Evolutionary conservation across 2,329 filamentous ascomycete genomes (phyloP).

Genomic region (Paecilomyces niveus): DNA sequence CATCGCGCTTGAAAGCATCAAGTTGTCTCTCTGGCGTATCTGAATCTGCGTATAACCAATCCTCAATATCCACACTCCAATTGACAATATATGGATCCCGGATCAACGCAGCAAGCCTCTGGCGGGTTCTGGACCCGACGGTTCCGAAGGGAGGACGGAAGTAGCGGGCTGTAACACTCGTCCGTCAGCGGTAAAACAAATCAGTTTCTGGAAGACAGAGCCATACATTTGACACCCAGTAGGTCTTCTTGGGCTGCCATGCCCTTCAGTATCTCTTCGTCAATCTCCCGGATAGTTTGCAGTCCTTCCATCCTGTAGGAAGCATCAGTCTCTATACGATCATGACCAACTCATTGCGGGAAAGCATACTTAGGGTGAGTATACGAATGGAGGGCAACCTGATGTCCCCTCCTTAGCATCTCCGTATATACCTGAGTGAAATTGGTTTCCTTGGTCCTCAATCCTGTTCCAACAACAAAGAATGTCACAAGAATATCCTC

Average conservation of each 20-base stretch:
- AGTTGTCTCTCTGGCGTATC: slow-evolving; percentile 60
- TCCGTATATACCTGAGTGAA: slow-evolving; percentile 58
- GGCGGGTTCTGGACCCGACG: slow-evolving; percentile 59
- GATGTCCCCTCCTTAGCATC: slow-evolving; percentile 57
- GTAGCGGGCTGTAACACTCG: slow-evolving; percentile 40
- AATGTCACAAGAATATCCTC: slow-evolving; percentile 62
- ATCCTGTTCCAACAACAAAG: slow-evolving; percentile 60
- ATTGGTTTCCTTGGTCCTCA: slow-evolving; percentile 53
- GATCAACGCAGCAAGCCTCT: slow-evolving; percentile 50
- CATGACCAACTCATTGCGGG: background rate
- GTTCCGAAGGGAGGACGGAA: slow-evolving; percentile 65
- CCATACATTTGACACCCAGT: slow-evolving; percentile 28
- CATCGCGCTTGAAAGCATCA: slow-evolving; percentile 57
- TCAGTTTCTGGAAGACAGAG: slow-evolving; percentile 25
- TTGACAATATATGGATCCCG: slow-evolving; percentile 54
- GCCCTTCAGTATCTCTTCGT: slow-evolving; percentile 29
- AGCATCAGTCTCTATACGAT: background rate
- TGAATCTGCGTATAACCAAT: slow-evolving; percentile 60
- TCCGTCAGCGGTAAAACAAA: slow-evolving; percentile 17
- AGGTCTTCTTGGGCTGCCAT: slow-evolving; percentile 22
- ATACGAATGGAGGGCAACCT: slow-evolving; percentile 62
- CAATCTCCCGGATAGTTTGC: slow-evolving; percentile 22
- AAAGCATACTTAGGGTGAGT: slow-evolving; percentile 54
- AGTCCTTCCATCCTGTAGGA: slow-evolving; percentile 30
- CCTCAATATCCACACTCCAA: slow-evolving; percentile 65